Evolutionary conservation across 768 basidiomycete genomes (phyloP).

Genomic region (Russula olivacea): DNA sequence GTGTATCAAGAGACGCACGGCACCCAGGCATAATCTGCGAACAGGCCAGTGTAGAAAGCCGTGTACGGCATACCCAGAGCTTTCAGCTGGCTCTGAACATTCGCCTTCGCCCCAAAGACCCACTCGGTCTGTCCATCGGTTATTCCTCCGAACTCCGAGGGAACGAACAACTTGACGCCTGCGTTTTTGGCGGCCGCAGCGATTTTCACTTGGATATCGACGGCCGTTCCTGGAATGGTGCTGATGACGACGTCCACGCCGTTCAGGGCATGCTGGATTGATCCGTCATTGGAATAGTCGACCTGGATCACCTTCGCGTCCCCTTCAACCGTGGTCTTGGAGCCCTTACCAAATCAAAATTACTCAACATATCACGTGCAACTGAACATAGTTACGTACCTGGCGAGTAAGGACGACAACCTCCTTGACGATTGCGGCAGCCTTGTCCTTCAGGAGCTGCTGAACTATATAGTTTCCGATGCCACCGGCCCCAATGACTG

Average conservation of each 20-base stretch:
- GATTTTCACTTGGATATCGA: background rate
- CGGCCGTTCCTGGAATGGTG: background rate
- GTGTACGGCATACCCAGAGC: background rate
- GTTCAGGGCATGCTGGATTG: background rate
- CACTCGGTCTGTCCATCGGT: background rate
- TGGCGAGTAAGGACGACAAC: slow-evolving; percentile 22
- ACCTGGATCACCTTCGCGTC: background rate
- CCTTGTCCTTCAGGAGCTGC: slow-evolving; percentile 17
- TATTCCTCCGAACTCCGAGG: background rate
- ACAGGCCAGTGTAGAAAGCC: background rate
- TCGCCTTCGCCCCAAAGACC: background rate
- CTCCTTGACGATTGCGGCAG: slow-evolving; percentile 8
- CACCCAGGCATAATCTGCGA: background rate
- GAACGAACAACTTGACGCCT: background rate
- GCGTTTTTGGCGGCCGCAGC: background rate
- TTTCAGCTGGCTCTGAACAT: background rate
- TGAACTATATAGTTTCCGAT: slow-evolving; percentile 20
- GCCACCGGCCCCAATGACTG: slow-evolving; percentile 21
- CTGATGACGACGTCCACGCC: background rate
- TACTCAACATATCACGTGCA: background rate
- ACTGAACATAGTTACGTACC: background rate
- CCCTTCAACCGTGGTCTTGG: slow-evolving; percentile 22
- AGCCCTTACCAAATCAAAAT: slow-evolving; percentile 24
- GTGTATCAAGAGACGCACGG: background rate
- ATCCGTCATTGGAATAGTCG: background rate